Evolutionary conservation across 2,329 filamentous ascomycete species (phyloP).

Genomic region (Aspergillus jensenii): DNA sequence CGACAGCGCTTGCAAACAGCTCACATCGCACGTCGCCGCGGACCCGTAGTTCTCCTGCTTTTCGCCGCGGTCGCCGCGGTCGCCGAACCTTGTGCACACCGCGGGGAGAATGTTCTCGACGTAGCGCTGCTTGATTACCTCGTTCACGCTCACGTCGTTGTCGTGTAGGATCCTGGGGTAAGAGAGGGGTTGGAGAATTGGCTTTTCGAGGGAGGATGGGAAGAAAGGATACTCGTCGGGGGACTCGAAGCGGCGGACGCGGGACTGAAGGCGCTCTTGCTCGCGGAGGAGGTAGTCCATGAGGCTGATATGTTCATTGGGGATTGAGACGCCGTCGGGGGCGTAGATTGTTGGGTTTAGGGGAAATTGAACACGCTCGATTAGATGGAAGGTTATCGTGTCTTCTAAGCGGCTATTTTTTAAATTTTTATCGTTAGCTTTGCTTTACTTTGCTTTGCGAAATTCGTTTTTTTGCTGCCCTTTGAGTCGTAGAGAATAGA

Average conservation of each 20-base stretch:
- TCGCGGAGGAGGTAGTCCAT: conserved; percentile 92
- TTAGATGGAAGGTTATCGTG: conserved; percentile 94
- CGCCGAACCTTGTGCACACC: conserved; percentile 71
- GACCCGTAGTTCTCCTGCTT: conserved; percentile 94
- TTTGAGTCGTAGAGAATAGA: background rate
- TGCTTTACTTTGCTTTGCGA: background rate
- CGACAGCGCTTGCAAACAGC: conserved; percentile 83
- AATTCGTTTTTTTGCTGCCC: background rate
- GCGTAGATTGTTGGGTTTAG: conserved; percentile 85
- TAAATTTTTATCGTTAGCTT: background rate
- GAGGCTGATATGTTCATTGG: conserved; percentile 71
- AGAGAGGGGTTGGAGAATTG: conserved; percentile 81
- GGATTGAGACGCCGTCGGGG: conserved; percentile 73
- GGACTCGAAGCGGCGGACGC: conserved; percentile 90
- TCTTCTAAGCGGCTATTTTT: conserved; percentile 81
- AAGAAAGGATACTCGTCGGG: conserved; percentile 99
- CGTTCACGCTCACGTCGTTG: conserved; percentile 89
- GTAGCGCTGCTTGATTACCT: conserved; percentile 82
- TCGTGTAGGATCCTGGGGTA: conserved; percentile 86
- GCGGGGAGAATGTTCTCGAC: conserved; percentile 77
- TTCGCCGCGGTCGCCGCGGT: conserved; percentile 77
- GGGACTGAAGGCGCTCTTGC: conserved; percentile 86
- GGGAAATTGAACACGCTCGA: conserved; percentile 97
- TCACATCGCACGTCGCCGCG: conserved; percentile 85
- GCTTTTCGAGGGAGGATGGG: conserved; percentile 71